Evolutionary conservation across 352 stramenopile species (phyloP), one percentile per base, ranked within the genome.

Genomic region (Globisporangium viniferum): DNA sequence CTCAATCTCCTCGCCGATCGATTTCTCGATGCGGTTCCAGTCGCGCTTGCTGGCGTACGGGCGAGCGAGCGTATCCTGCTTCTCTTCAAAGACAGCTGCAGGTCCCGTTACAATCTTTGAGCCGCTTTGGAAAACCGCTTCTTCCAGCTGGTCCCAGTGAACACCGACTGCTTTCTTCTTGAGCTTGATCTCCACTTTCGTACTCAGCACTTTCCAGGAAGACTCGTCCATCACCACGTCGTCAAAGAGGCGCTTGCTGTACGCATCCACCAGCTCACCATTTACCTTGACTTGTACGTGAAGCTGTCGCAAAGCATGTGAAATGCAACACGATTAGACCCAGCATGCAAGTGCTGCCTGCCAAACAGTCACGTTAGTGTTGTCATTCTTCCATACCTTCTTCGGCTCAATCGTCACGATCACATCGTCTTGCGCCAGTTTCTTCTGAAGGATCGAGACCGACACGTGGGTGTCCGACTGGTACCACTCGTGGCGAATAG

Each of bases 11-110:
- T 97, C 80, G 31, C 71, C 76, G 24, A 97, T 84, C 15, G 76
- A 73, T 33, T 88, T 90, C 57, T 95, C 91, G 58, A 98, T 94
- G 59, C 84, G 75, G 59, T 95, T 92, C 92, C 92, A 98, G 71
- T 98, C 85, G 53, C 88, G 85, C 41, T 77, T 78, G 72, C 85
- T 94, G n/a, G 86, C 81, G 66, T 97, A 97, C 59, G 89, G 80
- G 29, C 83, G 85, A 44, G 81, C 71, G 24, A 81, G 76, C 55
- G 66, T 66, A 49, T 85, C 73, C 2, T 73, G 67, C 54, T 90
- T 91, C 29, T 86, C 79, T 54, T 84, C 77, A 62, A 87, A 87
- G 33, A 91, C 82, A 8, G 82, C 85, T 0, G 84, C 81, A 15
- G 77, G 62, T 1, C 82, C 85, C 3, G 76, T 89, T 59, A 88